Base-by-base conservation (phyloP, 1,139 yeast genomes). In the Scheffersomyces stambukii region DNA sequence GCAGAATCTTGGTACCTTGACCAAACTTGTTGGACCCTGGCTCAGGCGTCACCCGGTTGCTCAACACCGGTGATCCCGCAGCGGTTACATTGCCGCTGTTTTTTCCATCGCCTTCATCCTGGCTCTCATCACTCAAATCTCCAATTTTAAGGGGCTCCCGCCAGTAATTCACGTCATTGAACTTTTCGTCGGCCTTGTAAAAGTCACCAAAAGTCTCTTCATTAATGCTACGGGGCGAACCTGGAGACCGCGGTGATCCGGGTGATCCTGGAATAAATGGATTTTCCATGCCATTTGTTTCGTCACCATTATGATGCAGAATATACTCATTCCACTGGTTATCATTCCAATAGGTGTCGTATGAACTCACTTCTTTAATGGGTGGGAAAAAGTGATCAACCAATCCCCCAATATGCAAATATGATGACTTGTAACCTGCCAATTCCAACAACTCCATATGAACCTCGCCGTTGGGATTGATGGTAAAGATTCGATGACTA, bases 331-430 rank as follows among this genome's bases (percentile, higher is more conserved):
- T 49, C 35, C 59, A 57, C 41, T 64, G 70, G 24, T 52, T 45
- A 30, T 60, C 54, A 35, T 63, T 59, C 65, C 70, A 62, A 35
- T 61, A 60, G 4, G 60, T 36, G 28, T 56, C 62, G 35, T 55
- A 48, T 11, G 61, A 60, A 13, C 55, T 52, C 6, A 64, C 57
- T 31, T 54, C 56, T 24, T 57, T 64, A 16, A 81, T 82, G 0
- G 97, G 95, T 9, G 99, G 99, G 70, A 93, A 93, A 53, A 89
- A 89, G 54, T 91, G 97, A 56, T 93, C 99, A 9, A 93, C 97
- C 37, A 93, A 66, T 53, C 91, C 97, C 23, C 94, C 88, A 52
- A 93, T 91, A 42, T 79, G 81, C 31, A 93, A 76, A 52, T 93
- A 93, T 0, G 94, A 79, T 30, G 94, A 81, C 50, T 76, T 83